A percentile compares a stretch with the other conserved stretches of the same genome.
Evolutionary conservation across 1,284 basidiomycete species (phyloP).

Genomic region (Neonothopanus nambi): DNA sequence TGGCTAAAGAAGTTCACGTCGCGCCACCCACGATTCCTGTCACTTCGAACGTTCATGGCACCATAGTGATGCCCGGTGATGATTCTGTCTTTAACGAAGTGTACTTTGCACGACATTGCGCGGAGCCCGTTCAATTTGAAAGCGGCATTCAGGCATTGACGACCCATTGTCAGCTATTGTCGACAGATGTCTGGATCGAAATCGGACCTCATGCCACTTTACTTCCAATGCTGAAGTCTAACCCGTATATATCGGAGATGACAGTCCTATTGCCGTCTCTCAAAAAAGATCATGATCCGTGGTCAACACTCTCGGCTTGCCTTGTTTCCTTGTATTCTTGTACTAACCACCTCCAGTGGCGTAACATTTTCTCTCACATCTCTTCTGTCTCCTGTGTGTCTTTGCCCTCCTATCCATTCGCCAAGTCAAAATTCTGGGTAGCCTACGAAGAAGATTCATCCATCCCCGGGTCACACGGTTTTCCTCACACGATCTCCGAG

Average conservation of each 20-base stretch:
- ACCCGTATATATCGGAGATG: constrained; percentile 32
- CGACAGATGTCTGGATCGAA: constrained; percentile 58
- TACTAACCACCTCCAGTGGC: constrained; percentile 49
- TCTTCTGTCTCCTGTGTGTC: constrained; percentile 40
- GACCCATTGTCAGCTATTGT: constrained; percentile 25
- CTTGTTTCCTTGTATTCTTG: constrained; percentile 51
- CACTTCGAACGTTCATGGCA: constrained; percentile 58
- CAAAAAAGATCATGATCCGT: constrained; percentile 43
- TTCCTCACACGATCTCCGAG: constrained; percentile 19
- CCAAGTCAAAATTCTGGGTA: constrained; percentile 57
- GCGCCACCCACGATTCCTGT: constrained; percentile 54
- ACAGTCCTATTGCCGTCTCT: constrained; percentile 48
- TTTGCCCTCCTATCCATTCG: constrained; percentile 66
- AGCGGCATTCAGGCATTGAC: constrained; percentile 45
- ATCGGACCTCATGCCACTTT: constrained; percentile 61
- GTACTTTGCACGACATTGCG: constrained; percentile 63
- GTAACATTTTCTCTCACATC: constrained; percentile 51
- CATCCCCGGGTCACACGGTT: neutral
- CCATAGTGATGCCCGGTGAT: constrained; percentile 54
- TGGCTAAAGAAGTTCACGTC: constrained; percentile 39
- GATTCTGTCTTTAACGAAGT: constrained; percentile 43
- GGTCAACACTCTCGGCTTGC: constrained; percentile 43
- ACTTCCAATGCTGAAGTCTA: constrained; percentile 54
- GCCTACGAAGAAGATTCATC: constrained; percentile 36
- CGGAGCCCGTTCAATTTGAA: constrained; percentile 59